Conservation (phyloP, 768 basidiomycete species). For the Kwoniella newhampshirensis region DNA sequence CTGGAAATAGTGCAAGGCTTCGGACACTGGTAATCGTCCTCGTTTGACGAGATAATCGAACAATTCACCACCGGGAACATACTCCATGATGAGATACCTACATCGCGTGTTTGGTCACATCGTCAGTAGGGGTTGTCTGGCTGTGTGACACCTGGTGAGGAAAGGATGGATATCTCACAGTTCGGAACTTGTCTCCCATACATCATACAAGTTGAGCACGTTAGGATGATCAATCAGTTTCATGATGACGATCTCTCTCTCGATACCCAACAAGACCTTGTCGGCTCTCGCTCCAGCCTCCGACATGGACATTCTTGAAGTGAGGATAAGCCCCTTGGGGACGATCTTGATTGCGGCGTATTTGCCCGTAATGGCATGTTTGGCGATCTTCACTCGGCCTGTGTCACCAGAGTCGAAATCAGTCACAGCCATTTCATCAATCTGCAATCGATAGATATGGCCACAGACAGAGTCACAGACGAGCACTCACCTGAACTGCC, state of each 20-base stretch:
- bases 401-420: not conserved
- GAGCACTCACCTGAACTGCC: slow-evolving; percentile 68
- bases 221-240: slow-evolving; percentile 95
- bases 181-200: slow-evolving; percentile 89
- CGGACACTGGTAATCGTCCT: slow-evolving; percentile 67
- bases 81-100: slow-evolving; percentile 79
- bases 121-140: too few species aligned
- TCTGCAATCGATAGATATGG: not conserved
- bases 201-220: slow-evolving; percentile 89
- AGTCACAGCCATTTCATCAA: not conserved
- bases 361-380: slow-evolving; percentile 82
- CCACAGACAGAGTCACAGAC: not conserved
- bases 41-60: slow-evolving; percentile 86
- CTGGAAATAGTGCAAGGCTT: slow-evolving; percentile 83
- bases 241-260: slow-evolving; percentile 96
- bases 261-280: slow-evolving; percentile 73
- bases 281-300: slow-evolving; percentile 72
- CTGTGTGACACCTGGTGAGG: not conserved
- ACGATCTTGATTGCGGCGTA: slow-evolving; percentile 95
- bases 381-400: slow-evolving; percentile 89
- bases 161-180: slow-evolving; percentile 59
- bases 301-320: slow-evolving; percentile 67
- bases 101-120: not conserved
- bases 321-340: slow-evolving; percentile 67
- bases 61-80: slow-evolving; percentile 89